Evolutionary conservation across 108 stramenopile genomes (phyloP), one percentile per base, ranked within the genome.

Genomic region (Heterococcus sp.): DNA sequence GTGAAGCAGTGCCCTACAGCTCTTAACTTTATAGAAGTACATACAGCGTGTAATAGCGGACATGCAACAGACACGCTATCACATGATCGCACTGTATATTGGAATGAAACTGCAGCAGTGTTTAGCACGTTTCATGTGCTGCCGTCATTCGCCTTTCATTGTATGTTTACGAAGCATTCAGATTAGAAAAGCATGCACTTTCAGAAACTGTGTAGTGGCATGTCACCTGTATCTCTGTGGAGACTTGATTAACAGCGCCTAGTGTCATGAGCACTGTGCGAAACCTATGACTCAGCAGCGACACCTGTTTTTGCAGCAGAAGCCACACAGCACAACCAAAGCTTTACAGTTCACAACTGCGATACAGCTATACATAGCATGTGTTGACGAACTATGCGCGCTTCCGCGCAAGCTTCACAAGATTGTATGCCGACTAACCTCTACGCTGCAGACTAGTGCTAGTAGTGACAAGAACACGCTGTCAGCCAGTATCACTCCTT

Each of bases 221-320:
- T 11, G 32, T 29, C 34, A 82, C 73, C 86, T 97, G 96, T 39
- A 87, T 90, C 64, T 97, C 96, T 30, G 95, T 95, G 29, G 92
- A 92, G 2, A 97, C 95, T 78, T 97, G 95, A 73, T 97, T 97
- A 78, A 97, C 95, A 30, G 93, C 94, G 26, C 95, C 95, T 34
- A 97, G 83, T 0, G 96, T 97, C 66, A 89, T 91, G 37, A 97
- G 85, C 32, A 97, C 96, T 27, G 94, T 97, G 40, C 94, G 89
- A 81, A 97, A 95, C 35, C 93, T 87, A 78, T 95, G 93, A 11
- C 92, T 92, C 82, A 95, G 95, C 27, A 95, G 91, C 67, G 94
- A 93, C 71, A 97, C 95, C 78, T 95, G 93, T 70, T n/a, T n/a
- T 70, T n/a, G n/a, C n/a, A 87, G 87, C 32, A n/a, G n/a, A n/a